phyloP scores from a whole-genome alignment of 768 basidiomycete genomes.

The Suillus plorans region DNA sequence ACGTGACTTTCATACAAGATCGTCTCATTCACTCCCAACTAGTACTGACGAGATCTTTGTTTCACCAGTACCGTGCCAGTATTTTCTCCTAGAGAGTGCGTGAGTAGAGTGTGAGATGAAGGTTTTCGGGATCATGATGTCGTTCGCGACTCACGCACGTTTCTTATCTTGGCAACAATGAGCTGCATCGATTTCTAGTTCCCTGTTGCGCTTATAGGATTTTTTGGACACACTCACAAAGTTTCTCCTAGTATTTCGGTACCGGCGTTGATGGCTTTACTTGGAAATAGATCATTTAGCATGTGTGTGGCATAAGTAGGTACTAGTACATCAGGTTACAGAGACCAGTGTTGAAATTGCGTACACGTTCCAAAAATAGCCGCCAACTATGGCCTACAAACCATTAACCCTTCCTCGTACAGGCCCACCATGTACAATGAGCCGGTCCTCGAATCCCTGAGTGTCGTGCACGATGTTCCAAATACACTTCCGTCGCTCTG shows the following conservation, averaged over 20 bases:
- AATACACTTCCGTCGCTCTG: slow-evolving; percentile 71
- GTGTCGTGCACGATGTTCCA: slow-evolving; percentile 49
- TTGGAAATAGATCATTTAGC: background rate
- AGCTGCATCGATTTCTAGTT: background rate
- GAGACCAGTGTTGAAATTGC: background rate
- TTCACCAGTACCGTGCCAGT: slow-evolving; percentile 32
- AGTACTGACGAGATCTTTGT: background rate
- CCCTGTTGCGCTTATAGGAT: background rate
- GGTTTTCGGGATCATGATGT: background rate
- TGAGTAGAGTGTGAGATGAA: background rate
- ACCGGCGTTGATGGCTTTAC: background rate
- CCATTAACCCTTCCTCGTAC: slow-evolving; percentile 55
- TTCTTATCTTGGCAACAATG: background rate
- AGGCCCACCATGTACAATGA: slow-evolving; percentile 55
- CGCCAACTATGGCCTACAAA: slow-evolving; percentile 40
- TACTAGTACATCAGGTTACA: background rate
- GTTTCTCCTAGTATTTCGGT: background rate
- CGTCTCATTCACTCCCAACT: background rate
- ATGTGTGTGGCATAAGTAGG: background rate
- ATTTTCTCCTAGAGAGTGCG: slow-evolving; percentile 31
- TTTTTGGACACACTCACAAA: background rate
- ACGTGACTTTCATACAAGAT: background rate
- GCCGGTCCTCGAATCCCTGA: slow-evolving; percentile 51
- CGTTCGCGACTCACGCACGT: background rate
- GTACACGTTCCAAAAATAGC: background rate